Evolutionary conservation across 805 yeast genomes (phyloP), one percentile per base, ranked within the genome.

Genomic region (Candida tibetensis): DNA sequence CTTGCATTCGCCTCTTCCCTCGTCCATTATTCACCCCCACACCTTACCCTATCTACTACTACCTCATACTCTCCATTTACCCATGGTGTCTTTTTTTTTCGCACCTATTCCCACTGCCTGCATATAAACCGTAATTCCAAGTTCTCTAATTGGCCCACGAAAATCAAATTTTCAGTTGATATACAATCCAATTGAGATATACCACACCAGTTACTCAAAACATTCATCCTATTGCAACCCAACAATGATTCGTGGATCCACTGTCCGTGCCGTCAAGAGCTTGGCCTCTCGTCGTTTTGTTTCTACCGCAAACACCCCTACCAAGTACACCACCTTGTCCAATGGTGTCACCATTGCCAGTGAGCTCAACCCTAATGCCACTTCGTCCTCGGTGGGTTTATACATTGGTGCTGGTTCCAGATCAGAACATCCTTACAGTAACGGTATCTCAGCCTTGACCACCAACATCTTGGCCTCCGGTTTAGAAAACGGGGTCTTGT

Each of bases 331-430:
- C 50, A 78, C 84, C 44, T 70, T 85, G 52, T 65, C 81, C 48
- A 85, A 82, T 60, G 95, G 95, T 51, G 66, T 84, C 44, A 77
- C 85, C 44, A 76, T 85, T 48, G 88, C 88, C 45, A 71, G 87
- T 35, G 85, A 82, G 63, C 51, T 74, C 49, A 74, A 79, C 65
- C 74, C 82, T 29, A 52, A 63, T 39, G 76, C 79, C 42, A 59
- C 71, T 41, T 57, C 81, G 27, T 70, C 86, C 34, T 72, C 87
- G 26, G 71, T 82, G 49, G 91, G 93, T 63, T 64, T 82, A 41
- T 85, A 74, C 61, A 69, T 73, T 58, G 84, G 82, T 49, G 85
- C 89, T 36, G 95, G 95, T 61, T 79, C 91, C 34, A 72, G 89
- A 60, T 64, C 84, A 37, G 95, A 85, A 64, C 84, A 82, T 65